A percentile compares a stretch with the other conserved stretches of the same genome.
Evolutionary conservation across 352 stramenopile genomes (phyloP).

Genomic region (Halophytophthora polymorphica): DNA sequence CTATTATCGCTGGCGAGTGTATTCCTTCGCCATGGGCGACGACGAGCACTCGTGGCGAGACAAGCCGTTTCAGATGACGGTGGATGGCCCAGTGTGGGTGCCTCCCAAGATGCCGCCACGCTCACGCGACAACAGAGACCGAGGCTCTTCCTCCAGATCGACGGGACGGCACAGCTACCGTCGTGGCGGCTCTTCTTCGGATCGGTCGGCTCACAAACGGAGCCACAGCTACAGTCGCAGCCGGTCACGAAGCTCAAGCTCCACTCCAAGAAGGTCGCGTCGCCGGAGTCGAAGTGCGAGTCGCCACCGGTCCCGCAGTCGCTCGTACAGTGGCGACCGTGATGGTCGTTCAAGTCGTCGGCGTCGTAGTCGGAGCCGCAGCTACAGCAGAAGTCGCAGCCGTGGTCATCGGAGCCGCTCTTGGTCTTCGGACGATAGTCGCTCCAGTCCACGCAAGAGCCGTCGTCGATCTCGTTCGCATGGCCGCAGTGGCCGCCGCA

Average conservation of each 20-base stretch:
- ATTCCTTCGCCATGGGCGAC: constrained; percentile 70
- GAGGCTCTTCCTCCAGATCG: constrained; percentile 21
- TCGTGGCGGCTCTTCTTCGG: constrained; percentile 2
- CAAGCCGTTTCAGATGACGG: constrained; percentile 61
- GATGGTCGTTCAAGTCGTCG: constrained; percentile 10
- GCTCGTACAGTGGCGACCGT: constrained; percentile 14
- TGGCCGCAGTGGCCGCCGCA: constrained; percentile 6
- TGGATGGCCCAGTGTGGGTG: constrained; percentile 54
- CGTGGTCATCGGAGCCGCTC: constrained; percentile 23
- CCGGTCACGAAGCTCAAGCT: constrained; percentile 32
- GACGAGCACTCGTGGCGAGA: constrained; percentile 40
- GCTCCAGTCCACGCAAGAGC: constrained; percentile 12
- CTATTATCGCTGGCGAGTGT: constrained; percentile 80
- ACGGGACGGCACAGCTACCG: constrained; percentile 10
- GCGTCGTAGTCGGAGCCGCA: constrained; percentile 6
- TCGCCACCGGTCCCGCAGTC: constrained; percentile 24
- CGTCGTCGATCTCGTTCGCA: constrained; percentile 12
- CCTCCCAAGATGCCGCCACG: constrained; percentile 34
- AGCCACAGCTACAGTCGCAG: constrained; percentile 30
- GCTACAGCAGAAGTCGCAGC: constrained; percentile 24
- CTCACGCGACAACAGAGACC: constrained; percentile 7
- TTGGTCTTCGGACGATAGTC: constrained; percentile 20
- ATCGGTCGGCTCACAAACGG: constrained; percentile 11
- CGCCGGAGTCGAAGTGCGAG: constrained; percentile 26
- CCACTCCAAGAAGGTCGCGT: constrained; percentile 19